Base-by-base conservation (phyloP, 192 early-diverging fungal genomes). In the Lunasporangiospora selenospora region DNA sequence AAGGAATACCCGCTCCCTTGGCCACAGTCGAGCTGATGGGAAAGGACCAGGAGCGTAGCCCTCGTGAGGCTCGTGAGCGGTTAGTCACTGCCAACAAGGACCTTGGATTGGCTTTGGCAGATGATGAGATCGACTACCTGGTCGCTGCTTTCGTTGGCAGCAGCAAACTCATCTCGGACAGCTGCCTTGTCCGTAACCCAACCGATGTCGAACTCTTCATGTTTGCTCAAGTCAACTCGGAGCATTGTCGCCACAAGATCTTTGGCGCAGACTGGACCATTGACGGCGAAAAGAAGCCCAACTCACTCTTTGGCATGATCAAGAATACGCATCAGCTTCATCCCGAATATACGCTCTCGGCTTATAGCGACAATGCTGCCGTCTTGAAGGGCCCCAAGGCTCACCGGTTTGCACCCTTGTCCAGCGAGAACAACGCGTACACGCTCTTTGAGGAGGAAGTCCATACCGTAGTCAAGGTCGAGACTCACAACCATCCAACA, bases 171-270 rank as follows among this genome's bases (percentile, higher is more conserved):
- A 62, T 70, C 67, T 53, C 62, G 15, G 62, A 80, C 19, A 38
- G 45, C 52, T 84, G 82, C 31, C 81, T 92, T 9, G 77, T 59
- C 33, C 87, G 95, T 40, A 92, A 95, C 65, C 97, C 97, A n/a
- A 99, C 98, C 3, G 97, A 99, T 75, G 93, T 93, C 1, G 97
- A 99, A 82, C 84, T 99, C 36, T 95, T 99, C 85, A 99, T 99
- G 98, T 99, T 99, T 91, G 97, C 97, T 36, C 98, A 99, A 76
- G 98, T 99, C 65, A 99, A 99, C 82, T 98, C 95, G 41, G 98
- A 99, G 83, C 98, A 99, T 81, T 99, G 98, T 80, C 87, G 98
- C 15, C 98, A 99, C 91, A 99, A 99, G 85, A 98, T 99, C 67
- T 99, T 99, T 86, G 80, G 91, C 55, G 98, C 97, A n/a, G 80